Conservation (phyloP, 345 rosid genomes). For the Rubroshorea leprosula region DNA sequence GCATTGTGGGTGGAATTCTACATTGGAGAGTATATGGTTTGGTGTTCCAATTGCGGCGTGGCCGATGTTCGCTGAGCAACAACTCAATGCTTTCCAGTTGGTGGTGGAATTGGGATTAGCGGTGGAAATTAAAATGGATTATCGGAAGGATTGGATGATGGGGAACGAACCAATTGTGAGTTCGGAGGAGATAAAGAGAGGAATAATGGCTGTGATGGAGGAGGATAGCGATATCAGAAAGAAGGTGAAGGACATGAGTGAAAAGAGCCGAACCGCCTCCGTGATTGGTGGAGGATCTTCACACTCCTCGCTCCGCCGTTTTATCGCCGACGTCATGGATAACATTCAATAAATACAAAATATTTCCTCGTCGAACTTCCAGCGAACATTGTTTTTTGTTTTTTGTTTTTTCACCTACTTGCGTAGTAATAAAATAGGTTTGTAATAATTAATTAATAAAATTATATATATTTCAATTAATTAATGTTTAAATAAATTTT, state of each 20-base stretch:
- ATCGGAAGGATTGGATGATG: no score
- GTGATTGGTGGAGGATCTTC: constrained; percentile 39
- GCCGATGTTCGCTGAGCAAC: constrained; percentile 36
- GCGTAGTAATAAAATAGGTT: no score
- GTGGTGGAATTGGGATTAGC: no score
- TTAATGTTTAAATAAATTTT: no score
- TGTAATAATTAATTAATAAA: no score
- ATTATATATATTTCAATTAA: no score
- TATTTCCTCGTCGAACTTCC: no score
- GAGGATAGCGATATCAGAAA: constrained; percentile 22
- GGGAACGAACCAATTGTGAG: background rate
- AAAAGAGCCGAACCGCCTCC: constrained; percentile 20
- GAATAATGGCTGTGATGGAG: constrained; percentile 30
- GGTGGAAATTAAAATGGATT: constrained; percentile 10
- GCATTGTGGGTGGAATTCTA: no score
- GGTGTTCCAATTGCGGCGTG: constrained; percentile 28
- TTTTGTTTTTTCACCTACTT: no score
- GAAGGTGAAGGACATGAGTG: constrained; percentile 26
- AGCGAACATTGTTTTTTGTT: no score
- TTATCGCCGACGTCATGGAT: constrained; percentile 19
- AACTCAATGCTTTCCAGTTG: constrained; percentile 28
- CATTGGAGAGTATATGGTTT: no score
- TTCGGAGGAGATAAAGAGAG: constrained; percentile 33
- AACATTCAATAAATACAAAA: background rate
- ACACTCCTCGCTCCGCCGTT: constrained; percentile 14